Base-by-base conservation (phyloP, 805 yeast genomes). In the Grigorovia yakushimaensis region DNA sequence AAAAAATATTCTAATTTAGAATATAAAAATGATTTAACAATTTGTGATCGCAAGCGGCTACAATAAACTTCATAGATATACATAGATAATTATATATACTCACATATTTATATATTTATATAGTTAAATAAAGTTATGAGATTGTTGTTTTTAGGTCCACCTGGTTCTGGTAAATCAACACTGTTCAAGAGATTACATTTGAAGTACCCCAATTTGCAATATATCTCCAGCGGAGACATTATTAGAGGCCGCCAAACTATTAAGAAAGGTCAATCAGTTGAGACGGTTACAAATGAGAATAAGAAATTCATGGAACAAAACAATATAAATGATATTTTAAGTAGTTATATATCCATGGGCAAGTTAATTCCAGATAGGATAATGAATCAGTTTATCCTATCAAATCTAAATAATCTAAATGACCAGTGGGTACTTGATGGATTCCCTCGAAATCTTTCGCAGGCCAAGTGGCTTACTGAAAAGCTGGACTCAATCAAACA, bases 141-240 rank as follows among this genome's bases (percentile, higher is more conserved):
- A 56, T 65, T 88, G 37, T 71, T 89, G 23, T 70, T 89, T 8
- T 68, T 91, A 22, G 97, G 97, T 3, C 95, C 97, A 0, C 98
- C 98, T 0, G 98, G 98, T 0, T 76, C 96, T 1, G 98, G 98
- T 1, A 89, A 89, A 61, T 97, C 97, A 1, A 89, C 98, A 0
- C 85, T 84, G 54, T 84, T 96, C 0, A 67, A 83, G 2, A 73
- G 81, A 49, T 69, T 89, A 4, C 62, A 82, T 49, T 73, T 76
- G 45, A 65, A 68, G 39, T 73, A 81, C 49, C 75, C 83, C 1
- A 56, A 60, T 4, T 64, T 89, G 20, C 62, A 72, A 13, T 69
- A 91, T 0, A 66, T 91, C 8, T 81, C 95, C 1, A 82, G 95
- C 0, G 98, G 98, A 2, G 96, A 89, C 65, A 67, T 88, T 5